A percentile compares a stretch with the other conserved stretches of the same genome.
Evolutionary conservation across 1,284 basidiomycete species (phyloP).

Genomic region (Cryptococcus sp.): DNA sequence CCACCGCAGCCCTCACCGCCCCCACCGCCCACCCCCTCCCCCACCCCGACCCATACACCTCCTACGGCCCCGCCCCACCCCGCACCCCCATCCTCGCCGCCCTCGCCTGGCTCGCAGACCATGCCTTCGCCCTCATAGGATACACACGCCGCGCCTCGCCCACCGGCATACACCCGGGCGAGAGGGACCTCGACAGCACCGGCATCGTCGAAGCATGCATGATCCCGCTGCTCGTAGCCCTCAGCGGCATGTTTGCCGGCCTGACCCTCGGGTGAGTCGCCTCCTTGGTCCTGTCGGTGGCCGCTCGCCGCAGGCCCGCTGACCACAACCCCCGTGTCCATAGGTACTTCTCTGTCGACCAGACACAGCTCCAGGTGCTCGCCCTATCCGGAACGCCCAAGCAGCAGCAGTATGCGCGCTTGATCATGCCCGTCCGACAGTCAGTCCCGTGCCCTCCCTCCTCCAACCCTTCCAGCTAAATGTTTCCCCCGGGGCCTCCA

Average conservation of each 20-base stretch:
- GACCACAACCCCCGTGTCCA: too few species aligned
- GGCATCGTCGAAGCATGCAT: slow-evolving; percentile 50
- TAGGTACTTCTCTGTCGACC: slow-evolving; percentile 90
- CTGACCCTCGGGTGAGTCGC: slow-evolving; percentile 36
- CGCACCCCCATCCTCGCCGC: slow-evolving; percentile 17
- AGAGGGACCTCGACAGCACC: slow-evolving; percentile 11
- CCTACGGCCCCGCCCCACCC: neutral
- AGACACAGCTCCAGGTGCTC: slow-evolving; percentile 84
- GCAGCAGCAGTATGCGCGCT: slow-evolving; percentile 74
- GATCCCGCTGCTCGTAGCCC: slow-evolving; percentile 57
- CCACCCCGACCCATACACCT: slow-evolving; percentile 14
- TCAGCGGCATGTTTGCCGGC: slow-evolving; percentile 63
- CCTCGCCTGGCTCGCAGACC: slow-evolving; percentile 9
- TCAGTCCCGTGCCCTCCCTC: too few species aligned
- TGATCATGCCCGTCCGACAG: slow-evolving; percentile 85
- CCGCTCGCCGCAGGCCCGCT: too few species aligned
- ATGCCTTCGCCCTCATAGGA: neutral
- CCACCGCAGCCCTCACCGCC: slow-evolving; percentile 1
- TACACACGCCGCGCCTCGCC: neutral
- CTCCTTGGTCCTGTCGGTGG: too few species aligned
- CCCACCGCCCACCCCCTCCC: neutral
- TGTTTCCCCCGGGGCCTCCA: too few species aligned
- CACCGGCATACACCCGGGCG: neutral
- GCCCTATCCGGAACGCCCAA: slow-evolving; percentile 76
- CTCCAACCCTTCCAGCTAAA: neutral